Base-by-base conservation (phyloP, 139 green algal genomes). In the Coccomyxa sp. region DNA sequence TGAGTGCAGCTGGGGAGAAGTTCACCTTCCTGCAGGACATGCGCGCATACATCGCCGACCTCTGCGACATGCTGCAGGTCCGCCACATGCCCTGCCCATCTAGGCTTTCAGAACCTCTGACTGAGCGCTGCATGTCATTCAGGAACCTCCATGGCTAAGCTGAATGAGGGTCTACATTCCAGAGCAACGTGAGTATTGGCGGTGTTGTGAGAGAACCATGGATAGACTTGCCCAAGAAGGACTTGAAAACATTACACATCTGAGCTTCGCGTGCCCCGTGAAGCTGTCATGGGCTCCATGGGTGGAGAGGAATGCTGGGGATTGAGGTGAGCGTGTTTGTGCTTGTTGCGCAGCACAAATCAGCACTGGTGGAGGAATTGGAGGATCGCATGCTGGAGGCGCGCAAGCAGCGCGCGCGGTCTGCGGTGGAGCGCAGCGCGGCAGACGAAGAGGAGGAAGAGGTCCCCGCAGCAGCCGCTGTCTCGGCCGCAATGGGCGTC, bases 321-420 rank as follows among this genome's bases (percentile, higher is more conserved):
- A 11, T 51, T 51, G 38, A 51, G 38, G 38, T 7, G 38, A 51
- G 7, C 38, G 38, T 7, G 7, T 51, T 3, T 51, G 38, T 51
- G 38, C 38, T 51, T 51, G 38, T 51, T 7, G 38, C 38, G 63
- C 88, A 92, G 80, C 88, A 93, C 71, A 98, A 98, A 87, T 92
- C 91, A 13, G 87, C 91, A 0, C 85, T 98, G 21, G 91, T 97
- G 25, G 95, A 98, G 86, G 95, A 95, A 86, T 87, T 98, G 83
- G 92, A 97, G 85, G 95, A 96, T 27, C 86, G 92, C 45, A 78
- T 96, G 81, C 63, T 89, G 78, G 63, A 85, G 30, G 51, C 91
- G 38, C 74, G 81, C 30, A 85, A 90, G 71, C 87, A 92, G 27
- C 87, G 91, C 10, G 90, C 87, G 14, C 38, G 79, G 4, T 84